Base-by-base conservation (phyloP, 768 basidiomycete species). In the Leccinum subgranulosum region DNA sequence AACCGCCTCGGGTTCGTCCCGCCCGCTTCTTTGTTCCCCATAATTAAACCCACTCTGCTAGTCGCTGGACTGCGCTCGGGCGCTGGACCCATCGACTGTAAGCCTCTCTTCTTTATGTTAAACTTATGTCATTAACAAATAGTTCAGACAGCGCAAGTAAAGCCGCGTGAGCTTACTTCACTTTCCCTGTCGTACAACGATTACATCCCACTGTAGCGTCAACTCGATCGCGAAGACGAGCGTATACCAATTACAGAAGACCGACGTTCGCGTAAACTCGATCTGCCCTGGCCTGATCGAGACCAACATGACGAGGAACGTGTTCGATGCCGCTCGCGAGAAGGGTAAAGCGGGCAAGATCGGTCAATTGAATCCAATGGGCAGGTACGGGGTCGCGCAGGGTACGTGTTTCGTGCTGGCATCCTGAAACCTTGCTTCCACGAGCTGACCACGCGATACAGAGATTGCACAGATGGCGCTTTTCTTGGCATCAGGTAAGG, bases 221-320 rank as follows among this genome's bases (percentile, higher is more conserved):
- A 93, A 92, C 69, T 92, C 86, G 47, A 85, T 96, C 63, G 94
- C 92, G 8, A 84, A 92, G 67, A 94, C 90, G 4, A 78, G 85
- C 11, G 83, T 85, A 5, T 91, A 87, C 70, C 90, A 93, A 70
- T 80, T 96, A 23, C 81, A 86, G 62, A 87, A 81, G 68, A 87
- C 85, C 1, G 88, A 93, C 72, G 81, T 98, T 62, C 89, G 95
- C 46, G 87, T 97, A 60, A 96, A 94, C 72, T 79, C 87, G 46
- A 85, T 97, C 63, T 95, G 93, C 67, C 95, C 95, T 6, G 94
- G 94, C 14, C 74, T 97, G 56, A 93, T 97, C 66, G 90, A 96
- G 76, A 98, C 94, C 9, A 90, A 87, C 51, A 97, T 98, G 92
- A 95, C 95, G 3, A 75, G 73, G 50, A 67, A 63, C n/a, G 80